Conservation (phyloP, 129 eudicot species). For the Pittosporum tobira region DNA sequence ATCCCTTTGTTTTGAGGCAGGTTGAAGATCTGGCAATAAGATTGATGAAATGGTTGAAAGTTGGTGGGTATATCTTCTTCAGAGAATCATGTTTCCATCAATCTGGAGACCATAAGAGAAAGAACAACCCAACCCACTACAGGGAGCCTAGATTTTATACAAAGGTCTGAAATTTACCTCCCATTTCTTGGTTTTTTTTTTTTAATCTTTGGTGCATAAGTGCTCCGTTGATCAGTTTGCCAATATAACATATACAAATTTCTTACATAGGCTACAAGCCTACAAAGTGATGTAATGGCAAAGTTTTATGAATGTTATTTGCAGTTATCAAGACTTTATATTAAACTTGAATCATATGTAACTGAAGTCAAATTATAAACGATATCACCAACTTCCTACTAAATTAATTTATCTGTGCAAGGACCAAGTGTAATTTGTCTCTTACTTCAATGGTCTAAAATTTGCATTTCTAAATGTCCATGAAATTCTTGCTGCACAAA, state of each 20-base stretch:
- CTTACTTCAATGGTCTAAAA: too few species aligned
- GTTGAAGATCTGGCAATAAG: slow-evolving; percentile 58
- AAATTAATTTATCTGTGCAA: too few species aligned
- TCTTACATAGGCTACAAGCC: background rate
- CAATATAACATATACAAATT: background rate
- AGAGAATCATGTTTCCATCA: slow-evolving; percentile 92
- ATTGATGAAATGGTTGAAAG: slow-evolving; percentile 82
- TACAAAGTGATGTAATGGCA: background rate
- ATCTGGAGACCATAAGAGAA: slow-evolving; percentile 83
- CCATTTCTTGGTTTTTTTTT: background rate
- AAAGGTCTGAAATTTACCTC: slow-evolving; percentile 41
- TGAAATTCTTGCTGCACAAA: background rate
- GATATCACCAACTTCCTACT: too few species aligned
- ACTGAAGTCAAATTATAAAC: too few species aligned
- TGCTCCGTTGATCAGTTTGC: too few species aligned
- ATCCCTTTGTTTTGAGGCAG: slow-evolving; percentile 25
- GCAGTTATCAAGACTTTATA: too few species aligned
- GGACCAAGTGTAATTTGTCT: too few species aligned
- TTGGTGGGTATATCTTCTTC: slow-evolving; percentile 84
- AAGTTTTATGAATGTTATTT: background rate
- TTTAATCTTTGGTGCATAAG: too few species aligned
- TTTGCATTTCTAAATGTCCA: too few species aligned
- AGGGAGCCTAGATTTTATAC: slow-evolving; percentile 92
- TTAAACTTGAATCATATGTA: too few species aligned
- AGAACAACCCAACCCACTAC: slow-evolving; percentile 75